Evolutionary conservation across 345 rosid species (phyloP), one percentile per base, ranked within the genome.

Genomic region (Eucalyptus pauciflora): DNA sequence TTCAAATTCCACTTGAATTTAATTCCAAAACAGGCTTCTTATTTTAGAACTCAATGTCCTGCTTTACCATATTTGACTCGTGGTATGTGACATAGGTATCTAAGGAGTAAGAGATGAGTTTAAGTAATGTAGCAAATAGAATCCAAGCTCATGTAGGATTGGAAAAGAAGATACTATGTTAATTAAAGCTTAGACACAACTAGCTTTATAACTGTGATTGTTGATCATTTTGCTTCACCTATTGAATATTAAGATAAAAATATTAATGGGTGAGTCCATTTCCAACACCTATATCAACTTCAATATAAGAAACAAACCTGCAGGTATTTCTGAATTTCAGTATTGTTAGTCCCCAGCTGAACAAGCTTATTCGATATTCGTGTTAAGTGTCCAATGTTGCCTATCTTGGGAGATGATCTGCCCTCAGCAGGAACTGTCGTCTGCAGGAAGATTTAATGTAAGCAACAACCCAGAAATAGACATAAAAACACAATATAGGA

Each of bases 381-480:
- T 64, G 98, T 96, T 91, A 97, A 89, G 93, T 97, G 98, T 88
- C 99, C 99, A 91, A 96, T 94, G 92, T 92, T 97, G 86, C 98
- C 99, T 87, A 96, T 92, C 93, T 93, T 95, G 71, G 96, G 99
- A 10, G 96, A 94, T 37, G 87, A 89, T 93, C 93, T 91, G 90
- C 94, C 96, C 90, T 94, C 99, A 48, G 95, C 94, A 91, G 97
- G 93, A 88, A 94, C 86, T 76, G 98, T 95, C 41, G 98, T 97
- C 96, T 96, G 96, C 91, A 91, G 90, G 80, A 48, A 71, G 37
- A 76, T 43, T n/a, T 49, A 50, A 49, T 48, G 48, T 62, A 41
- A 58, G 81, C 31, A 87, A 45, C 45, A 43, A 87, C 88, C 31
- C 45, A 58, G 31, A 37, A 64, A 62, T 48, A 62, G 48, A 87